Percentiles rank a stretch among this genome's conserved stretches.
Evolutionary conservation across 306 rosid species (phyloP).

Genomic region (Citrullus colocynthis): DNA sequence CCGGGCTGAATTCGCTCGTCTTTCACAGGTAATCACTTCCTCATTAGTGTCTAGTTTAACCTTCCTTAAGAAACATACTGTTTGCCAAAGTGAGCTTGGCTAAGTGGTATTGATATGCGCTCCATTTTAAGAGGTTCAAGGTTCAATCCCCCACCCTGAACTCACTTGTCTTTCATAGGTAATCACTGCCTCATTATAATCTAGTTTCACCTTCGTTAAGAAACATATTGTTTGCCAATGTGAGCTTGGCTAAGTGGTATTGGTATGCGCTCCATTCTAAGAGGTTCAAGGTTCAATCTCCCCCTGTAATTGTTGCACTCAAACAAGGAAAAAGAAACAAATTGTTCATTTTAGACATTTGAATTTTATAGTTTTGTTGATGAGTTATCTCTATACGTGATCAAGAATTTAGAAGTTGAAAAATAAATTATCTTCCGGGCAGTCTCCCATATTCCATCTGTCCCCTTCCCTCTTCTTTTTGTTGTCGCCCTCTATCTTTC

Average conservation of each 20-base stretch:
- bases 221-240: not conserved
- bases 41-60: not conserved
- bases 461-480: not conserved
- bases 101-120: no score
- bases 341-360: not conserved
- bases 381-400: not conserved
- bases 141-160: not conserved
- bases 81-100: no score
- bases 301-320: no score
- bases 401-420: not conserved
- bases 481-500: not conserved
- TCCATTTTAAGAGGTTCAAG: no score
- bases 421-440: not conserved
- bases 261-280: no score
- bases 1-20: slow-evolving; percentile 50
- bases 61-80: not conserved
- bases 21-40: slow-evolving; percentile 38
- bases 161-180: slow-evolving; percentile 65
- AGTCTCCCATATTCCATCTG: not conserved
- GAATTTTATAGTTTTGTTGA: not conserved
- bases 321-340: no score
- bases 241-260: no score
- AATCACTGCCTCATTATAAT: not conserved
- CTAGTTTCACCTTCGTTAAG: not conserved
- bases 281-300: no score